Base-by-base conservation (phyloP, 345 rosid genomes). In the Noccaea bulbosa region DNA sequence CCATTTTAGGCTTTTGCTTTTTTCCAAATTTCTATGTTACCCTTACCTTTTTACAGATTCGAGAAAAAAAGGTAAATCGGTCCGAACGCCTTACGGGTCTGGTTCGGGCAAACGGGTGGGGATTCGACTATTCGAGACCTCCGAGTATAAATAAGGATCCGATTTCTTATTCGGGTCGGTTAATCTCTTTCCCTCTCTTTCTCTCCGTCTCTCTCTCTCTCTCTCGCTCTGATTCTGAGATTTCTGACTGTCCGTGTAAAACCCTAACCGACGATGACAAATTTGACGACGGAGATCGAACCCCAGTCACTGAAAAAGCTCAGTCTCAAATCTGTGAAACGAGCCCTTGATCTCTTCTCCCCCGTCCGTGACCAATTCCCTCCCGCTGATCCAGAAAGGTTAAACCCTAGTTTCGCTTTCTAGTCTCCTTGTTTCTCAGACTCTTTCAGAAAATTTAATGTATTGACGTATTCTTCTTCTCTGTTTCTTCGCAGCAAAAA, bases 291-390 rank as follows among this genome's bases (percentile, higher is more conserved):
- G 71, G 97, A 90, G 32, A 87, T 93, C 52, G 92, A 93, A 70
- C 88, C 90, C 7, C 92, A 87, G 56, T 92, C 98, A 4, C 67
- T 87, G 70, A 84, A 90, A 80, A 93, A 88, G 71, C 90, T 88
- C 6, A 83, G 89, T 73, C 79, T 84, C 55, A 90, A 84, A 78
- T 90, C 98, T 20, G 80, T 86, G 9, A 93, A 86, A 78, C 89
- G 97, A 33, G 81, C 93, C 7, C 85, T 83, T 46, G 96, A 93
- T 63, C 87, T 90, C 27, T 93, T 90, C 82, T 83, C 90, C 60
- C 91, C 97, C 24, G 44, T 71, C 43, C 90, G 86, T 53, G 87
- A 80, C 63, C 88, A 82, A 8, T 59, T 87, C 48, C 77, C 95
- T 69, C 90, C 88, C 57, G 81, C 87, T 20, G 87, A 93, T 75